These are phyloP conservation scores for Alternaria sp. DNA, from an alignment of 2,329 filamentous ascomycete species.

Conservation along the genomic window DNA sequence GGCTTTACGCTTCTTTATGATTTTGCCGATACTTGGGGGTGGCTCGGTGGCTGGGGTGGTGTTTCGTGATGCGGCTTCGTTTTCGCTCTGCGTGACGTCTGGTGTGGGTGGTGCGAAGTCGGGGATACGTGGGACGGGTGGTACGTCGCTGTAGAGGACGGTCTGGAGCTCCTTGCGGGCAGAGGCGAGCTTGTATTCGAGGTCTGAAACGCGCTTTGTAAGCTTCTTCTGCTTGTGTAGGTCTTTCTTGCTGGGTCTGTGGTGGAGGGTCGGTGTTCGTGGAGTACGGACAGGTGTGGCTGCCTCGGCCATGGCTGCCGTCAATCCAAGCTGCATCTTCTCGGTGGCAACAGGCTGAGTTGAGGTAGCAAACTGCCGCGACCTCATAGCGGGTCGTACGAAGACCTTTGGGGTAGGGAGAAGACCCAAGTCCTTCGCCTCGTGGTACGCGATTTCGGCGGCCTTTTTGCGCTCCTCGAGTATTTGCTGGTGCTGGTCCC, in stretches of 20 bases:
- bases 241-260: constrained; percentile 64
- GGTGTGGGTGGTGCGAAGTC: constrained; percentile 42
- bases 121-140: constrained; percentile 51
- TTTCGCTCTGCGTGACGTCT: constrained; percentile 32
- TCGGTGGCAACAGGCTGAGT: constrained; percentile 3
- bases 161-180: constrained; percentile 64
- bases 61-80: constrained; percentile 36
- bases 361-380: constrained; percentile 22
- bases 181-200: constrained; percentile 65
- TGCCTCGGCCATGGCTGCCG: constrained; percentile 18
- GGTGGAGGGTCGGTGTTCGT: constrained; percentile 51
- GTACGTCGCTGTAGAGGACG: constrained; percentile 55
- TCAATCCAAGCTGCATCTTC: constrained; percentile 19
- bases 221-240: constrained; percentile 66
- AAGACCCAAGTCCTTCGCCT: constrained; percentile 47
- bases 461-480: constrained; percentile 40
- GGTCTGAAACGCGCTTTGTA: constrained; percentile 66
- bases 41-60: constrained; percentile 19
- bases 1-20: constrained; percentile 54
- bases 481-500: constrained; percentile 21
- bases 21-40: constrained; percentile 26
- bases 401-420: constrained; percentile 47
- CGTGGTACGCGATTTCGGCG: constrained; percentile 45
- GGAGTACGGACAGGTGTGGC: constrained; percentile 24
- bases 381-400: constrained; percentile 32